A percentile compares a stretch with the other conserved stretches of the same genome.
These are phyloP conservation scores for Ensete glaucum DNA, from an alignment of 176 grass and related monocot genomes.

Conservation along the genomic window DNA sequence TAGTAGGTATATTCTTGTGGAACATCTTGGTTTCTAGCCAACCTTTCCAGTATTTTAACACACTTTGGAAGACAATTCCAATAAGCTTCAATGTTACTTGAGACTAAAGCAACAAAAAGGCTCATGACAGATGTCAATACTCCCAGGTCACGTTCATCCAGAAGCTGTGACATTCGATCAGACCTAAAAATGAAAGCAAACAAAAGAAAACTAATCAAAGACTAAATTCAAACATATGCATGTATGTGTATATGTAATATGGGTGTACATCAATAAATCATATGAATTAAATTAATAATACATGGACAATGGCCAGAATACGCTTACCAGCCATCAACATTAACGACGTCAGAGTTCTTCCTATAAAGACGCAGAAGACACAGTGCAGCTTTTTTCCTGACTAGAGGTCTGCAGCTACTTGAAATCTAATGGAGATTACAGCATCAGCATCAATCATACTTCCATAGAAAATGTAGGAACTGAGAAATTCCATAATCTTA, in stretches of 20 bases:
- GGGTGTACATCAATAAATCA: background rate
- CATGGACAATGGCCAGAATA: slow-evolving; percentile 1
- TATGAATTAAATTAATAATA: background rate
- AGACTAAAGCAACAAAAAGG: slow-evolving; percentile 95
- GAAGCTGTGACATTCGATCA: slow-evolving; percentile 93
- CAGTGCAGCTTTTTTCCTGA: slow-evolving; percentile 95
- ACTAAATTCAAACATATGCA: background rate
- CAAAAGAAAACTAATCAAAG: background rate
- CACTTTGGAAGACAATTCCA: slow-evolving; percentile 99
- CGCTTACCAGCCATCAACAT: slow-evolving; percentile 89
- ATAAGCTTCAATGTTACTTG: slow-evolving; percentile 83
- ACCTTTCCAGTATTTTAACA: slow-evolving; percentile 78
- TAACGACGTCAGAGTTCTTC: slow-evolving; percentile 98
- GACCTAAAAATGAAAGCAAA: slow-evolving; percentile 38
- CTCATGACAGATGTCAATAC: slow-evolving; percentile 98
- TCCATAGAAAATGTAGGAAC: slow-evolving; percentile 16
- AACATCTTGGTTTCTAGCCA: slow-evolving; percentile 98
- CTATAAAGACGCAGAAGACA: slow-evolving; percentile 96
- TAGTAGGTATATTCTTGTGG: slow-evolving; percentile 97
- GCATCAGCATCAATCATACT: slow-evolving; percentile 22
- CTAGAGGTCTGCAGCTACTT: slow-evolving; percentile 91
- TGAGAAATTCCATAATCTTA: slow-evolving; percentile 31
- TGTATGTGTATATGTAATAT: background rate
- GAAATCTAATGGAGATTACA: slow-evolving; percentile 57
- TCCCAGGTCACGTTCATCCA: slow-evolving; percentile 91